phyloP scores from a whole-genome alignment of 108 stramenopile species.

The Chaetoceros muelleri region DNA sequence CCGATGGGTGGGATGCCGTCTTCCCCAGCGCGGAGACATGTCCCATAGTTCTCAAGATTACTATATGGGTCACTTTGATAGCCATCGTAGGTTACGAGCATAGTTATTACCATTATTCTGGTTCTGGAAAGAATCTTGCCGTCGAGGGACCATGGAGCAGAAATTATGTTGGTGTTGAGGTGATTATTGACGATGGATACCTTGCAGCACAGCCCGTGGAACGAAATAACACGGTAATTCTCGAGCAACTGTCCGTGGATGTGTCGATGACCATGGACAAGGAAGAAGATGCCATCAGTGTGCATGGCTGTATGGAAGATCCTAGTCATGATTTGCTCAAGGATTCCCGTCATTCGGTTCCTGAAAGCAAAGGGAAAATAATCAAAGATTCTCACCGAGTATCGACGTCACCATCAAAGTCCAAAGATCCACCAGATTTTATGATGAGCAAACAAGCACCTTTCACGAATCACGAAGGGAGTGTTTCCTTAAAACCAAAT shows the following conservation, averaged over 20 bases:
- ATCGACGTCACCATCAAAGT: neutral
- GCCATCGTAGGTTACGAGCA: neutral
- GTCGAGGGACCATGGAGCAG: neutral
- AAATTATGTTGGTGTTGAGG: neutral
- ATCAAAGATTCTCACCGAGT: too few species aligned
- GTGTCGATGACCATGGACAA: neutral
- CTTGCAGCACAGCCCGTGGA: neutral
- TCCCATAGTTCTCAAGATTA: neutral
- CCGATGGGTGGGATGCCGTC: neutral
- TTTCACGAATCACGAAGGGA: neutral
- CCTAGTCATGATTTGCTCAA: neutral
- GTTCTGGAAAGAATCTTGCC: neutral
- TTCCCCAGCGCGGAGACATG: neutral
- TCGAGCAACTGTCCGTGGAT: too few species aligned
- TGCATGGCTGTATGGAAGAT: neutral
- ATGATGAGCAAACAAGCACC: neutral
- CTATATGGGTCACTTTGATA: neutral
- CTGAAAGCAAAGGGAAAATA: neutral
- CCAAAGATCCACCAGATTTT: neutral
- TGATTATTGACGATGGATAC: neutral
- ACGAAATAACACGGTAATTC: neutral
- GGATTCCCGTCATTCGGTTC: neutral
- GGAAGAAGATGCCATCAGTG: neutral
- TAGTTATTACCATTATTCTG: neutral
- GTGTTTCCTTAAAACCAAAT: neutral